Conservation (phyloP, 768 basidiomycete species). For the Calocybe gangraenosa region DNA sequence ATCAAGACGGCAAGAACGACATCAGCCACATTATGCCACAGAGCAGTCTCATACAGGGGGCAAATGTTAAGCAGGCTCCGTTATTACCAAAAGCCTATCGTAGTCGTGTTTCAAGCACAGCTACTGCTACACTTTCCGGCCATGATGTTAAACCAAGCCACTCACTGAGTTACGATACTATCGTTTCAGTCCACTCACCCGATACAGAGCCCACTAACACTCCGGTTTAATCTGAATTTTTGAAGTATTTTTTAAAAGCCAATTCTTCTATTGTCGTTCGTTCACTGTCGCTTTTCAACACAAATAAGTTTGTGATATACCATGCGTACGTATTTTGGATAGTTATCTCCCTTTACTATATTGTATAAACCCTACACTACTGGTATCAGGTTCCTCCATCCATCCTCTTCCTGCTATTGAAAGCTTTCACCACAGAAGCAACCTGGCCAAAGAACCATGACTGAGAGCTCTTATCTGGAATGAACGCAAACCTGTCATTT, state of each 20-base stretch:
- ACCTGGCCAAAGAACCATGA: constrained; percentile 81
- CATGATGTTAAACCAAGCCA: constrained; percentile 28
- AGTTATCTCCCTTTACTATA: constrained; percentile 5
- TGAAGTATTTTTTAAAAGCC: too few relatives aligned
- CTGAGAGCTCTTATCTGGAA: constrained; percentile 71
- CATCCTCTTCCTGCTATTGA: constrained; percentile 73
- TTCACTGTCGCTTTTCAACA: background rate
- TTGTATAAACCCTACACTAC: too few relatives aligned
- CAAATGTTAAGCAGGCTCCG: constrained; percentile 17
- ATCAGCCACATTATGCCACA: too few relatives aligned
- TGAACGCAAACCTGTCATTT: constrained; percentile 71
- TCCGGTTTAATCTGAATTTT: background rate
- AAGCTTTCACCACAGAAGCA: constrained; percentile 70
- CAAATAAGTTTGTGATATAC: too few relatives aligned
- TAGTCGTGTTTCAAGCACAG: constrained; percentile 57
- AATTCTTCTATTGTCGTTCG: too few relatives aligned
- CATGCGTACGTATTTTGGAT: constrained; percentile 5
- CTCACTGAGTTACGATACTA: constrained; percentile 36
- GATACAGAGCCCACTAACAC: constrained; percentile 7
- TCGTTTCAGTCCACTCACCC: constrained; percentile 16
- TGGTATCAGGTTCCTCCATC: constrained; percentile 31
- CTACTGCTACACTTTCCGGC: constrained; percentile 31
- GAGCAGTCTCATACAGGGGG: too few relatives aligned
- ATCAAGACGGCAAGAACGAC: constrained; percentile 14
- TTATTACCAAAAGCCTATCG: constrained; percentile 35